Conservation (phyloP, 2,329 filamentous ascomycete species). For the Chlorencoelia australis region DNA sequence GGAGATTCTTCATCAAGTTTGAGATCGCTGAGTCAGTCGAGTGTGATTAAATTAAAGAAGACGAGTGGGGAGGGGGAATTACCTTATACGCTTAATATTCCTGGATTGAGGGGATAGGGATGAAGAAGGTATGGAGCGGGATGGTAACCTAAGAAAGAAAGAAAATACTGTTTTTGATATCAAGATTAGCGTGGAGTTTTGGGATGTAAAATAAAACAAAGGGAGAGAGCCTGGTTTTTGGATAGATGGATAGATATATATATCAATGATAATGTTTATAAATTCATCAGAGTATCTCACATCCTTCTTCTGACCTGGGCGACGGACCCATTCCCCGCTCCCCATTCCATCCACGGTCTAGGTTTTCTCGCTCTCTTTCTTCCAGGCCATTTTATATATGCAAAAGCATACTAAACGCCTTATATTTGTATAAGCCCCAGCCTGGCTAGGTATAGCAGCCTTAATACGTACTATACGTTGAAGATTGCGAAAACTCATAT, state of each 20-base stretch:
- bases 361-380: not conserved
- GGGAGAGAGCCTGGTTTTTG: not conserved
- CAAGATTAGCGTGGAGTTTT: constrained; percentile 21
- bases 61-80: constrained; percentile 16
- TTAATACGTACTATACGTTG: too few relatives aligned
- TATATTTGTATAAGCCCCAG: not conserved
- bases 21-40: constrained; percentile 20
- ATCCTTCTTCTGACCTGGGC: not conserved
- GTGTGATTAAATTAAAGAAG: constrained; percentile 23
- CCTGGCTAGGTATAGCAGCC: too few relatives aligned
- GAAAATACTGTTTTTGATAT: constrained; percentile 5
- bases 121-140: too few relatives aligned
- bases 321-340: not conserved
- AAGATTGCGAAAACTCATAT: too few relatives aligned
- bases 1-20: constrained; percentile 16
- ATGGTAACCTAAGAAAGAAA: too few relatives aligned
- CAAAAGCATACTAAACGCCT: not conserved
- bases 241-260: constrained; percentile 3
- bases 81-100: constrained; percentile 22
- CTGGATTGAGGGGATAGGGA: constrained; percentile 10
- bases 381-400: not conserved
- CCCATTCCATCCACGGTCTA: too few relatives aligned
- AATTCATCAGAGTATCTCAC: not conserved
- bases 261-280: constrained; percentile 9
- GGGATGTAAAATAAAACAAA: constrained; percentile 2